These are phyloP conservation scores for Pilobolus umbonatus DNA, from an alignment of 192 early-diverging fungal species.

Conservation along the genomic window DNA sequence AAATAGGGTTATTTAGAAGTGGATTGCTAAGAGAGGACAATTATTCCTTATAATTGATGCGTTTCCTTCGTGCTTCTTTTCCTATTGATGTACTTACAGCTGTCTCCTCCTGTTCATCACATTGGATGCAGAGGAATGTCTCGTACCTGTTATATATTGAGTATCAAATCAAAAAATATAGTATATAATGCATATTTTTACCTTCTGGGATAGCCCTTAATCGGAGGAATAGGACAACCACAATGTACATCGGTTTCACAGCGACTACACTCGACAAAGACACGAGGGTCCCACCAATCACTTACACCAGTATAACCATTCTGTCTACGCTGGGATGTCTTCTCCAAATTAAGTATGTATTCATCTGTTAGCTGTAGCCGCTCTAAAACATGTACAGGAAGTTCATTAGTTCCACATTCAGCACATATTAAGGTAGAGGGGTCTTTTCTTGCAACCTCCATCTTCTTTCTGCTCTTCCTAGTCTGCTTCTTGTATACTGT, in stretches of 20 bases:
- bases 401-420: not conserved
- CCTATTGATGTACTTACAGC: not conserved
- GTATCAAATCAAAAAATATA: not conserved
- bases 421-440: not conserved
- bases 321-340: not conserved
- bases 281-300: conserved; percentile 7
- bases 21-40: too few relatives aligned
- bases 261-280: conserved; percentile 6
- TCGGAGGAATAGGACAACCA: conserved; percentile 10
- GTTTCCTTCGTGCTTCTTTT: not conserved
- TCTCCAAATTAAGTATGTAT: not conserved
- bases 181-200: not conserved
- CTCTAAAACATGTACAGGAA: not conserved
- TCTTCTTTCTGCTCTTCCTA: not conserved
- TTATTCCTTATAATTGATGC: conserved; percentile 3
- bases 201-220: conserved; percentile 5
- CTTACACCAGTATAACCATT: conserved; percentile 3
- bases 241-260: conserved; percentile 1
- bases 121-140: conserved; percentile 3
- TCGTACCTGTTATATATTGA: not conserved
- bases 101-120: not conserved
- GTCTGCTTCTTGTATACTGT: not conserved
- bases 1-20: too few relatives aligned
- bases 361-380: not conserved
- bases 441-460: not conserved